A percentile compares a stretch with the other conserved stretches of the same genome.
Conservation (phyloP, 2,329 filamentous ascomycete species). For the Diaporthe helianthi region DNA sequence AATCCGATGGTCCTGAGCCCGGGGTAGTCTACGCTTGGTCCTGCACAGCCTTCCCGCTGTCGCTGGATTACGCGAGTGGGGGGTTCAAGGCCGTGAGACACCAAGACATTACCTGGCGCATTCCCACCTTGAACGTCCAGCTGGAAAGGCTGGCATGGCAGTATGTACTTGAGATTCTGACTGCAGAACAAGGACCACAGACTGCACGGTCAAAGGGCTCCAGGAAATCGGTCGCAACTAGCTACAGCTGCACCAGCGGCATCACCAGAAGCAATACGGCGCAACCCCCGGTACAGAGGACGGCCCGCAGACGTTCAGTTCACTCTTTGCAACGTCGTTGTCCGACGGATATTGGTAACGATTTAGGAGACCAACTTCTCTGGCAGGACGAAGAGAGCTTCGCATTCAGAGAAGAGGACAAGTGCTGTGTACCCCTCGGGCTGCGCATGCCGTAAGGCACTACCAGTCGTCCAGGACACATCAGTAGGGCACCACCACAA, state of each 20-base stretch:
- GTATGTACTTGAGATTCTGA: constrained; percentile 14
- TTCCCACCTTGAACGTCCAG: neutral
- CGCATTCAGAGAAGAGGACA: neutral
- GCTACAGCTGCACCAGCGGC: neutral
- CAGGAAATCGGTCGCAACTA: neutral
- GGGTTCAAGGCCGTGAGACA: constrained; percentile 15
- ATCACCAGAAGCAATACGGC: neutral
- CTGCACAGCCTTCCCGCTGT: constrained; percentile 23
- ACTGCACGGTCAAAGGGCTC: neutral
- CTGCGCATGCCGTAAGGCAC: constrained; percentile 11
- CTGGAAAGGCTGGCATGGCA: constrained; percentile 2
- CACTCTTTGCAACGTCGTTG: neutral
- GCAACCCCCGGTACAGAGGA: neutral
- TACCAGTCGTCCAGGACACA: neutral
- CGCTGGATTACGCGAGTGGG: constrained; percentile 24
- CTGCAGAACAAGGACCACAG: constrained; percentile 19
- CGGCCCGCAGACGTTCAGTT: neutral
- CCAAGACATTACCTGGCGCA: neutral
- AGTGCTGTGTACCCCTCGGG: constrained; percentile 3
- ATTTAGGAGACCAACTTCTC: neutral
- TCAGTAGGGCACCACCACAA: constrained; percentile 26
- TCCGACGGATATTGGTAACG: neutral
- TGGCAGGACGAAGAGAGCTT: constrained; percentile 7
- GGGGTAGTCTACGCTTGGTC: constrained; percentile 12
- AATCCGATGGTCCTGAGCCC: constrained; percentile 19